Evolutionary conservation across 73 alveolate genomes (phyloP), one percentile per base, ranked within the genome.

Genomic region (Blepharisma stoltei): DNA sequence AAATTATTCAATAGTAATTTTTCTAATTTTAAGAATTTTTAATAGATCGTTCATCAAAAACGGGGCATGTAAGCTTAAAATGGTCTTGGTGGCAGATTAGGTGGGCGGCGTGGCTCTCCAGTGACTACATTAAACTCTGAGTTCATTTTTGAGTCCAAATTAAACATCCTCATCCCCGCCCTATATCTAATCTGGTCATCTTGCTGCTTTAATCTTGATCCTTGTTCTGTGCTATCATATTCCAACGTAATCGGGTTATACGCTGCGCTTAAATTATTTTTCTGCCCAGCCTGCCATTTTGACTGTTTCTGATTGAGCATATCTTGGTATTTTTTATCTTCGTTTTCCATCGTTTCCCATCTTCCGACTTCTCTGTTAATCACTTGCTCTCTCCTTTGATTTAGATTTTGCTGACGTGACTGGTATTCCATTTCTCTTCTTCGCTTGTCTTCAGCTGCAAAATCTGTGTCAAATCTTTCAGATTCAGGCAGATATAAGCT

Each of bases 321-420:
- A 50, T 88, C 81, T 77, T 90, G 86, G 21, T 95, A 97, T 83
- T 88, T 80, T 54, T 78, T 82, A 49, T 86, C 86, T 77, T 90
- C 98, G 66, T 90, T 88, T 77, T 96, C 98, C 98, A 94, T 95
- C 73, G 81, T 83, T 81, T 91, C 89, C 99, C 99, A 95, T 68
- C 98, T 83, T 76, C 85, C 53, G 49, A 93, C 79, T 73, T 95
- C 99, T 67, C 98, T 83, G 69, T 95, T 97, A 76, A 87, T 79
- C 52, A 83, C 71, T 79, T 79, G 82, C 52, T 78, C 83, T 85
- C 92, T 86, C 43, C 81, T 90, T 52, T 76, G 76, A 73, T 86
- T 85, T 54, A 85, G 80, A 71, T 75, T 52, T 67, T 79, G 80
- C 82, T 90, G 84, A 78, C 83, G 87, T 50, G 84, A 67, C 60